Evolutionary conservation across 257 asterid species (phyloP).

Genomic region (Solanum dulcamara): DNA sequence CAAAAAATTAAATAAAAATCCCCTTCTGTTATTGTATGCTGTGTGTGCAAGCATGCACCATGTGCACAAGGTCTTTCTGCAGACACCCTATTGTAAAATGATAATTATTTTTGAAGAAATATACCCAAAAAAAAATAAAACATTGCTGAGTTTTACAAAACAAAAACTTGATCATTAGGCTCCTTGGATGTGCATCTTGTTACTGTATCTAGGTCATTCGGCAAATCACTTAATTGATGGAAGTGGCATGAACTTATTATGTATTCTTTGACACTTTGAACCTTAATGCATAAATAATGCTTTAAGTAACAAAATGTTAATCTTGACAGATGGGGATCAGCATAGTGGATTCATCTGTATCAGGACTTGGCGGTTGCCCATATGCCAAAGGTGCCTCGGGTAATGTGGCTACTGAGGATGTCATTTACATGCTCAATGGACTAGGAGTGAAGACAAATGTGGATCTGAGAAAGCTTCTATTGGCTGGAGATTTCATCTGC

Average conservation of each 20-base stretch:
- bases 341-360: slow-evolving; percentile 70
- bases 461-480: slow-evolving; percentile 50
- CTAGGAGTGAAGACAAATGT: slow-evolving; percentile 71
- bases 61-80: neutral
- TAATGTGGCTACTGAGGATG: slow-evolving; percentile 96
- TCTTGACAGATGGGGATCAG: slow-evolving; percentile 73
- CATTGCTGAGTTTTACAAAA: neutral
- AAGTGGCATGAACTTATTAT: neutral
- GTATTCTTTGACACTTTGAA: neutral
- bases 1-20: neutral
- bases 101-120: neutral
- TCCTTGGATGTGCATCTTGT: neutral
- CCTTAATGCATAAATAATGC: neutral
- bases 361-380: slow-evolving; percentile 97
- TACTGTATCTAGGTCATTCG: neutral
- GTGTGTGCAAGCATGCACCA: neutral
- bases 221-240: neutral
- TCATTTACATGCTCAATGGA: slow-evolving; percentile 84
- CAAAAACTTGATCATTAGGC: neutral
- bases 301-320: neutral
- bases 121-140: neutral
- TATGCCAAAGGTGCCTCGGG: slow-evolving; percentile 98
- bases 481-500: slow-evolving; percentile 80
- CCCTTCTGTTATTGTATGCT: neutral
- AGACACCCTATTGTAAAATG: neutral